Percentiles rank a stretch among this genome's conserved stretches.
These are phyloP conservation scores for Spathaspora passalidarum DNA, from an alignment of 805 yeast species.

Conservation along the genomic window DNA sequence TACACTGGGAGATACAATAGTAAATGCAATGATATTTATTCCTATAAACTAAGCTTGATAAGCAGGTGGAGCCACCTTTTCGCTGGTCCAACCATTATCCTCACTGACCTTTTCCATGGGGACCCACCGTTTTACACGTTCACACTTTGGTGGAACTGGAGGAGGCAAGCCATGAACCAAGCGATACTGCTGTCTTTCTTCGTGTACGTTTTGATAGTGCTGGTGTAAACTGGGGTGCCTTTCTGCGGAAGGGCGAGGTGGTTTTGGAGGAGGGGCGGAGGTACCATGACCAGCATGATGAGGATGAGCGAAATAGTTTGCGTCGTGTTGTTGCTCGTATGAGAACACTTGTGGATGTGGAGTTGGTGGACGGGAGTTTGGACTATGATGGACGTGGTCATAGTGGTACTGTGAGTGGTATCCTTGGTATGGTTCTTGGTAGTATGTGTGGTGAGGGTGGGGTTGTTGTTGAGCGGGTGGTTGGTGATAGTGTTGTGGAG, in stretches of 20 bases:
- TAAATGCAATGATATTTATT: too few species aligned
- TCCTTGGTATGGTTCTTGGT: neutral
- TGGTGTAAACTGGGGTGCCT: constrained; percentile 1
- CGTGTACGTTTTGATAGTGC: neutral
- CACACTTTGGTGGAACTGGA: neutral
- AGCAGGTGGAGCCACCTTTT: neutral
- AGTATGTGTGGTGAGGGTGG: neutral
- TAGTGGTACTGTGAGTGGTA: neutral
- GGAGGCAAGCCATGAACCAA: neutral
- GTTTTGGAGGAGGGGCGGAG: constrained; percentile 1
- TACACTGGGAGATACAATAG: too few species aligned
- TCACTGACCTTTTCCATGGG: neutral
- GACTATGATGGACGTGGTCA: neutral
- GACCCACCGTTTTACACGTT: neutral
- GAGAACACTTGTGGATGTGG: neutral
- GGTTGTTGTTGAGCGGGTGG: neutral
- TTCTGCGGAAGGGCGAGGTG: neutral
- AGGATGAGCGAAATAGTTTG: neutral
- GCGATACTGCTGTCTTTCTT: neutral
- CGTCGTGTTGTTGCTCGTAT: too few species aligned
- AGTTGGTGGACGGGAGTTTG: neutral
- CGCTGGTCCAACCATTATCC: too few species aligned
- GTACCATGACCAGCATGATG: neutral
- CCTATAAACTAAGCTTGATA: neutral
- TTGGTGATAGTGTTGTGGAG: neutral